These are phyloP conservation scores for Conticribra guillardii DNA, from an alignment of 108 stramenopile species.

Conservation along the genomic window DNA sequence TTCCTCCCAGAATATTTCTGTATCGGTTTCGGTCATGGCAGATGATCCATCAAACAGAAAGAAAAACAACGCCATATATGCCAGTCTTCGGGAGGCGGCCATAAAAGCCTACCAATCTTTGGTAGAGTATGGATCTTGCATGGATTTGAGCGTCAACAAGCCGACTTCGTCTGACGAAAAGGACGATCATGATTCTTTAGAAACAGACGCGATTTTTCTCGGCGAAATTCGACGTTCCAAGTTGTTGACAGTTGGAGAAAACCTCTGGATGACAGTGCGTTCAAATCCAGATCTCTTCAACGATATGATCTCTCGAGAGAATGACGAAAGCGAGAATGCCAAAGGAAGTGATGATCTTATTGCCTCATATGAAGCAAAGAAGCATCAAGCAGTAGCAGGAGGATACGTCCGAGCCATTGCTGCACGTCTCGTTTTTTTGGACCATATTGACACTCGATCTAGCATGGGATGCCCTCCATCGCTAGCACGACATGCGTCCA, in stretches of 20 bases:
- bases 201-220: too few species aligned
- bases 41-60: constrained; percentile 1
- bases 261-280: constrained; percentile 51
- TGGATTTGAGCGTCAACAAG: constrained; percentile 24
- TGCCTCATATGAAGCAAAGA: constrained; percentile 37
- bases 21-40: background rate
- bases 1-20: constrained; percentile 10
- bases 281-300: constrained; percentile 42
- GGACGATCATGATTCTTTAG: background rate
- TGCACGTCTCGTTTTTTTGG: constrained; percentile 43
- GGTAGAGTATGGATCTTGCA: constrained; percentile 29
- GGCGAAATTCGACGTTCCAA: constrained; percentile 21
- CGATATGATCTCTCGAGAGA: constrained; percentile 20
- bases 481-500: background rate
- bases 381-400: constrained; percentile 36
- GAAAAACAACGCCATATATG: constrained; percentile 21
- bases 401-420: constrained; percentile 43
- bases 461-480: constrained; percentile 29
- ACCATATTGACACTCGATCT: constrained; percentile 45
- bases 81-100: constrained; percentile 26
- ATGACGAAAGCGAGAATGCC: background rate
- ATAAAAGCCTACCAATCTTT: constrained; percentile 26
- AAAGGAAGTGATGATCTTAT: constrained; percentile 8
- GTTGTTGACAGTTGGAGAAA: constrained; percentile 24
- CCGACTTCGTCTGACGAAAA: background rate